A percentile compares a stretch with the other conserved stretches of the same genome.
Evolutionary conservation across 345 rosid species (phyloP).

Genomic region (Mercurialis annua): DNA sequence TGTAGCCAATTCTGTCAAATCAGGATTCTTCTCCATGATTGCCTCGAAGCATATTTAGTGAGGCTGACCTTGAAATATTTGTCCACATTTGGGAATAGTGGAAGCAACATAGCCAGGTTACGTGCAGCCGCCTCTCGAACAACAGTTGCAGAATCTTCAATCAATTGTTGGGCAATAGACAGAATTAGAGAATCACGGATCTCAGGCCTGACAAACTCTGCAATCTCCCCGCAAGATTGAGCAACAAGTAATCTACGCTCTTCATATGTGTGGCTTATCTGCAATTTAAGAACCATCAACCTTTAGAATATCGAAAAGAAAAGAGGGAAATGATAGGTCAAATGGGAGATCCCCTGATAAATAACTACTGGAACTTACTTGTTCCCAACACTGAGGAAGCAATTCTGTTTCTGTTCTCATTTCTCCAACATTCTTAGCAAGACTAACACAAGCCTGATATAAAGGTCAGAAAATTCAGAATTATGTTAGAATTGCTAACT

Average conservation of each 20-base stretch:
- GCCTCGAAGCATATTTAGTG: slow-evolving; percentile 71
- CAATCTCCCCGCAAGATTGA: slow-evolving; percentile 98
- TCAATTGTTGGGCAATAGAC: slow-evolving; percentile 84
- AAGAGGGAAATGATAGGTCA: slow-evolving; percentile 14
- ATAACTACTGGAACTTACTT: slow-evolving; percentile 48
- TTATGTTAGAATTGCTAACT: slow-evolving; percentile 20
- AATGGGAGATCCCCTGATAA: slow-evolving; percentile 19
- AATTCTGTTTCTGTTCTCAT: slow-evolving; percentile 97
- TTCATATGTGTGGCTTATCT: slow-evolving; percentile 95
- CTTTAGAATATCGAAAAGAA: slow-evolving; percentile 4
- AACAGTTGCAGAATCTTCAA: slow-evolving; percentile 92
- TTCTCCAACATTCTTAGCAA: slow-evolving; percentile 93
- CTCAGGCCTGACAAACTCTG: slow-evolving; percentile 87
- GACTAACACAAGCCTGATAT: slow-evolving; percentile 87
- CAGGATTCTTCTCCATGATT: slow-evolving; percentile 72
- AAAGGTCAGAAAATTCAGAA: slow-evolving; percentile 24
- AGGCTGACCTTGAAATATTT: slow-evolving; percentile 99
- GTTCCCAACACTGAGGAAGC: slow-evolving; percentile 99
- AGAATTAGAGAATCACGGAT: slow-evolving; percentile 95
- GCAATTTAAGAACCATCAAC: slow-evolving; percentile 30
- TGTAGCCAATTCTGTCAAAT: slow-evolving; percentile 71
- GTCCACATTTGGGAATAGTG: slow-evolving; percentile 82
- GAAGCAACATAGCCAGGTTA: slow-evolving; percentile 93
- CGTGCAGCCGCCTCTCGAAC: slow-evolving; percentile 94
- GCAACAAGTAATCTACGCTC: slow-evolving; percentile 98